Base-by-base conservation (phyloP, 2,329 filamentous ascomycete species). In the Nectriaceae sp. region DNA sequence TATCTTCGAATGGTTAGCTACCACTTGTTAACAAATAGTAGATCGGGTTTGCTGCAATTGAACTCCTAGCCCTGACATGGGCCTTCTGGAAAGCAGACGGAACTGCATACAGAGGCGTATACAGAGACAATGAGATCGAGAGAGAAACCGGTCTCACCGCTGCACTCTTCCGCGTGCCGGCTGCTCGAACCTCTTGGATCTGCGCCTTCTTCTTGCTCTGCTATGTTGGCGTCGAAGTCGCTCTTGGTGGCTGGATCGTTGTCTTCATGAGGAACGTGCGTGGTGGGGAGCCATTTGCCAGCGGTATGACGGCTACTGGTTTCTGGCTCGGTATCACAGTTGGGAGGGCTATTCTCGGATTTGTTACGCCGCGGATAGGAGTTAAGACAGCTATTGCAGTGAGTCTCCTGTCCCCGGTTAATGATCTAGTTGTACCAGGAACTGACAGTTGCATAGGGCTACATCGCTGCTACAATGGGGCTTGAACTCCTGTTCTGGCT, bases 241-340 rank as follows among this genome's bases (percentile, higher is more conserved):
- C 85, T 0, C 76, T 92, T 1, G 87, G 88, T 18, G 89, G 89
- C 4, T 94, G 89, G 90, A 88, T 94, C 47, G 86, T 91, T 44
- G 84, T 85, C 4, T 93, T 94, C 66, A 93, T 94, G 88, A 84
- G 90, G 21, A 78, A 83, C 26, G 84, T 90, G 5, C 80, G 90
- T 5, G 68, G 84, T n/a, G 88, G 83, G 1, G 77, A 73, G 3
- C 70, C 81, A 0, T 91, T 92, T 56, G 80, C 82, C 0, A 84
- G 83, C 21, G 88, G 89, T 10, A 87, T 93, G 76, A 84, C 84
- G 0, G 84, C 85, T 0, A 90, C 88, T 2, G 89, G 88, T 0
- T 93, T 91, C 68, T 94, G 89, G 89, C 77, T 90, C 18, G 89
- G 89, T 0, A 77, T 94, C 53, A 89, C 89, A 0, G 69, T 89